Base-by-base conservation (phyloP, 495 filamentous ascomycete species). In the Penicillium cinerascens region DNA sequence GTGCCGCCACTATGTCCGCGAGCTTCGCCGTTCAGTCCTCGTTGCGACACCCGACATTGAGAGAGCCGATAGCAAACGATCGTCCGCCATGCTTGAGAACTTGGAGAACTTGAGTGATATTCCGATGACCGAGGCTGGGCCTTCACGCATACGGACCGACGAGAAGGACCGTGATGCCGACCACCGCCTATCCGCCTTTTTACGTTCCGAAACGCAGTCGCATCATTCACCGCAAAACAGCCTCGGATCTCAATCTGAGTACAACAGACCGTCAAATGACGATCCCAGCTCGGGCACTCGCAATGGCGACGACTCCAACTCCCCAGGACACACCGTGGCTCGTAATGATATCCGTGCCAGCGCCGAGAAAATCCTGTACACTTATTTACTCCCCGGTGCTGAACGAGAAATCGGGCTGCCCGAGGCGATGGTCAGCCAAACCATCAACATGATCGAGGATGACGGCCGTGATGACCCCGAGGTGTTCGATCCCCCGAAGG, bases 341-440 rank as follows among this genome's bases (percentile, higher is more conserved):
- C 82, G 93, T 16, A 78, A 86, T 21, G 93, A 98, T 64, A 90
- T 98, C 47, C 81, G 90, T 49, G 87, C 89, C 21, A 96, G 91
- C 17, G 95, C 95, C 0, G 92, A 97, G 68, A 97, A 95, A 79
- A 96, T 98, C 38, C 83, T 98, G 21, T 97, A 95, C 72, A 97
- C 92, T 0, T 98, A 88, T 68, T 77, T 98, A 6, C 83, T 98
- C 6, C 90, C 89, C 0, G 91, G 91, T 22, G 86, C 95, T 0
- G 95, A 98, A 72, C 84, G 93, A 51, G 93, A 98, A 71, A 97
- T 98, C 58, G 88, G 89, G 38, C 77, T 99, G 8, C 93, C 93
- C 0, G 86, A 92, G 56, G 82, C 83, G 0, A 95, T 97, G 69
- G 29, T 33, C 9, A 83, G 91, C 4, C 79, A 86, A 23, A 82